These are phyloP conservation scores for Lachancea thermotolerans DNA, from an alignment of 805 yeast genomes.

Conservation along the genomic window DNA sequence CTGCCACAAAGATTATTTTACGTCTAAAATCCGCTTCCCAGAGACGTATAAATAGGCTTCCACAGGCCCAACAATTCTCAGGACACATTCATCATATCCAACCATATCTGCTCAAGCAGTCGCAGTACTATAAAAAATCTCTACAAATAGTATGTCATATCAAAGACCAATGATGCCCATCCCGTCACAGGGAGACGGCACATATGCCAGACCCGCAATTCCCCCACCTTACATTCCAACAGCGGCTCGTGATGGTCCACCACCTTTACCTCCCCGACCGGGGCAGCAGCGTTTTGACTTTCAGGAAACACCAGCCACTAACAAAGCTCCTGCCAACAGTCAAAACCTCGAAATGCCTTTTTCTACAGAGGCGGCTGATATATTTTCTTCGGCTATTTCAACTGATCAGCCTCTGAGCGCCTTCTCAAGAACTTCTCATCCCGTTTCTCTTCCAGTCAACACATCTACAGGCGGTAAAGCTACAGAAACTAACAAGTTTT, in stretches of 20 bases:
- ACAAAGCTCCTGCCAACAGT: background rate
- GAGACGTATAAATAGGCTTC: too few relatives aligned
- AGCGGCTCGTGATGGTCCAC: background rate
- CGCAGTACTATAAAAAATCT: background rate
- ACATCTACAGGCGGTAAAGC: slow-evolving; percentile 32
- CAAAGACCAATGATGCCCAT: slow-evolving; percentile 28
- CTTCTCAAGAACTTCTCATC: slow-evolving; percentile 40
- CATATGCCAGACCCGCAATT: background rate
- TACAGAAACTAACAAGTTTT: slow-evolving; percentile 72
- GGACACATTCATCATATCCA: background rate
- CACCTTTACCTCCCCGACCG: background rate
- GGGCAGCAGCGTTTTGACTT: too few relatives aligned
- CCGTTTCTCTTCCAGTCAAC: slow-evolving; percentile 13
- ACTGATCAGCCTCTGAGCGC: slow-evolving; percentile 38
- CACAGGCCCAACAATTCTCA: background rate
- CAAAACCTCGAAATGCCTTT: background rate
- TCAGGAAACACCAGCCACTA: background rate
- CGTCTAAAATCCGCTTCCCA: too few relatives aligned
- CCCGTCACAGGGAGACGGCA: slow-evolving; percentile 13
- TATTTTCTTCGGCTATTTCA: slow-evolving; percentile 31
- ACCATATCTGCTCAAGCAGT: background rate
- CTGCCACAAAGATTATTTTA: too few relatives aligned
- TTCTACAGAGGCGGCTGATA: slow-evolving; percentile 5
- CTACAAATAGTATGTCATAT: slow-evolving; percentile 20
- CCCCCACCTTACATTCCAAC: slow-evolving; percentile 1